A percentile compares a stretch with the other conserved stretches of the same genome.
These are phyloP conservation scores for Aphanomyces cochlioides DNA, from an alignment of 352 stramenopile genomes.

Conservation along the genomic window DNA sequence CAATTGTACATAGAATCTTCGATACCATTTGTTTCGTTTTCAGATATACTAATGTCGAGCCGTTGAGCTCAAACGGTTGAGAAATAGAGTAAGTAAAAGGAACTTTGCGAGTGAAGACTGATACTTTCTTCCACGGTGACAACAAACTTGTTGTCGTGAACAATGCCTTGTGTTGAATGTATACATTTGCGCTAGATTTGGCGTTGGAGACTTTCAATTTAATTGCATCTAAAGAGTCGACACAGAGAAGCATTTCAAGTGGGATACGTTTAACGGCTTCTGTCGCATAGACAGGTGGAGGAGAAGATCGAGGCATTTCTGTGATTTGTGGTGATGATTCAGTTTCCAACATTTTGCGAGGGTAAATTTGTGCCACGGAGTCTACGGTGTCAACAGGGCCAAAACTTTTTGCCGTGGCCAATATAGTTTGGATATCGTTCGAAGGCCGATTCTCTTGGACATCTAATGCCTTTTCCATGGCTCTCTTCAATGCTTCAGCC, in stretches of 20 bases:
- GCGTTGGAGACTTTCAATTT: neutral
- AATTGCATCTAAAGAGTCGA: neutral
- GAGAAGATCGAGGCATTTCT: neutral
- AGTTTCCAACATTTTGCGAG: no score
- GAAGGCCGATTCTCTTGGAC: neutral
- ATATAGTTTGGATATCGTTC: conserved; percentile 10
- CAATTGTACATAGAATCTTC: neutral
- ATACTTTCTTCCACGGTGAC: neutral
- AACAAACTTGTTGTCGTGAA: neutral
- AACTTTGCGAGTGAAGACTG: neutral
- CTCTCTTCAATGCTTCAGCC: conserved; percentile 10
- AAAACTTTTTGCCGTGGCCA: conserved; percentile 27
- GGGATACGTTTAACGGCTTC: neutral
- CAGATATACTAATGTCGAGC: neutral
- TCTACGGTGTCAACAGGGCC: neutral
- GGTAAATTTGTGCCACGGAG: no score
- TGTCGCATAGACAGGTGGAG: neutral
- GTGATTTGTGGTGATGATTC: neutral
- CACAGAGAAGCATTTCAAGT: conserved; percentile 7
- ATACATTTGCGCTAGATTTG: neutral
- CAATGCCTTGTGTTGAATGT: conserved; percentile 8
- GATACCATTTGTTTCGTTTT: neutral
- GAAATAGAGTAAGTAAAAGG: neutral
- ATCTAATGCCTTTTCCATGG: conserved; percentile 22
- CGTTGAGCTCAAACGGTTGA: neutral